phyloP scores from a whole-genome alignment of 306 rosid genomes.

The Inga leiocalycina region DNA sequence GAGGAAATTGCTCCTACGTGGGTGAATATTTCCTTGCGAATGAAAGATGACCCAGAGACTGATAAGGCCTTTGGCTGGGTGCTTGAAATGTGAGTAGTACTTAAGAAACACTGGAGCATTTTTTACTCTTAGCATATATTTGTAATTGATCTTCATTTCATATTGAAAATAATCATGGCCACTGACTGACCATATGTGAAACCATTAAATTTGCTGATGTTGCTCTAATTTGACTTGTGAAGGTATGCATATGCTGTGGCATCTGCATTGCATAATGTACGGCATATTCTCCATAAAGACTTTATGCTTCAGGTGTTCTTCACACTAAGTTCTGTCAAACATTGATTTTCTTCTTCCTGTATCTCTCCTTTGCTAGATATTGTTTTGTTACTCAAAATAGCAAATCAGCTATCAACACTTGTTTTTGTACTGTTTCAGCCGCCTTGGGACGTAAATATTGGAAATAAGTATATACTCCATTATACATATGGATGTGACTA shows the following conservation, averaged over 20 bases:
- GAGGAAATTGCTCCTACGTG: slow-evolving; percentile 99
- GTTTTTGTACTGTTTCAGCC: slow-evolving; percentile 61
- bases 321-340: slow-evolving; percentile 12
- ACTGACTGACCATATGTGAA: slow-evolving; percentile 19
- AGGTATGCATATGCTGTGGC: slow-evolving; percentile 98
- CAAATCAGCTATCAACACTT: slow-evolving; percentile 25
- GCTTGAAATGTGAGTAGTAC: slow-evolving; percentile 85
- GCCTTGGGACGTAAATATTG: slow-evolving; percentile 76
- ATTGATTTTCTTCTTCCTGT: not conserved
- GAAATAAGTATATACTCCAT: slow-evolving; percentile 68
- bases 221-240: slow-evolving; percentile 35
- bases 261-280: slow-evolving; percentile 88
- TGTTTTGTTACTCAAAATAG: slow-evolving; percentile 25
- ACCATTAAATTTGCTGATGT: slow-evolving; percentile 32
- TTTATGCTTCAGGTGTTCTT: slow-evolving; percentile 85
- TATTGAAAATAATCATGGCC: slow-evolving; percentile 35
- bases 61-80: slow-evolving; percentile 98
- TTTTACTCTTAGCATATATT: not conserved
- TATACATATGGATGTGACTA: slow-evolving; percentile 92
- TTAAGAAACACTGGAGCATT: not conserved
- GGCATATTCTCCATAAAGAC: slow-evolving; percentile 73
- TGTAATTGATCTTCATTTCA: slow-evolving; percentile 31
- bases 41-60: slow-evolving; percentile 83
- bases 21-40: slow-evolving; percentile 86
- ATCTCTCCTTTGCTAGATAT: not conserved